Percentiles rank a stretch among this genome's conserved stretches.
These are phyloP conservation scores for Phytophthora aleatoria DNA, from an alignment of 352 stramenopile genomes.

Conservation along the genomic window DNA sequence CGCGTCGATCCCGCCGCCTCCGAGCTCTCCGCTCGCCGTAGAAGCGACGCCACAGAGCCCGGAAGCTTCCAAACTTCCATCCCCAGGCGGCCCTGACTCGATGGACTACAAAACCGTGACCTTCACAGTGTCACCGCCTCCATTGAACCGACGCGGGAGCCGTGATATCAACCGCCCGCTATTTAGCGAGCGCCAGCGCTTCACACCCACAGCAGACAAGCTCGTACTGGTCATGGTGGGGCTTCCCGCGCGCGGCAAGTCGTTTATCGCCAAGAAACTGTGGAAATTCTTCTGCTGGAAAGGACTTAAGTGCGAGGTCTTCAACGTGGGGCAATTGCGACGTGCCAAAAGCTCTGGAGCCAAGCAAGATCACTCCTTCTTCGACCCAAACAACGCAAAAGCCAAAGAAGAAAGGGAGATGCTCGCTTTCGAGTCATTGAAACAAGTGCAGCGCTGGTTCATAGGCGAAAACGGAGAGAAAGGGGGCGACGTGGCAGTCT, in stretches of 20 bases:
- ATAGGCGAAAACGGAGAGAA: constrained; percentile 28
- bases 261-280: constrained; percentile 94
- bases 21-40: constrained; percentile 7
- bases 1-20: constrained; percentile 2
- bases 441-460: constrained; percentile 76
- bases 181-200: constrained; percentile 80
- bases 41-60: constrained; percentile 10
- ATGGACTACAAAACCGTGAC: constrained; percentile 53
- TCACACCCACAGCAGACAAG: constrained; percentile 90
- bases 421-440: constrained; percentile 79
- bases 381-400: constrained; percentile 89
- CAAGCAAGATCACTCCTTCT: constrained; percentile 90
- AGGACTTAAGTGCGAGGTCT: constrained; percentile 84
- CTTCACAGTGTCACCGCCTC: constrained; percentile 33
- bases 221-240: constrained; percentile 96
- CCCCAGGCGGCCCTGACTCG: constrained; percentile 38
- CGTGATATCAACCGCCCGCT: constrained; percentile 39
- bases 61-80: constrained; percentile 9
- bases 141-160: constrained; percentile 29
- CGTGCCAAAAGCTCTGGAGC: constrained; percentile 72
- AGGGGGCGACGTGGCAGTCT: constrained; percentile 87
- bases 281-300: constrained; percentile 86
- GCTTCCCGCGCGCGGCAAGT: constrained; percentile 94
- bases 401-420: constrained; percentile 76
- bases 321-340: constrained; percentile 95